Base-by-base conservation (phyloP, 768 basidiomycete genomes). In the Cystobasidiopsis lactophilus region DNA sequence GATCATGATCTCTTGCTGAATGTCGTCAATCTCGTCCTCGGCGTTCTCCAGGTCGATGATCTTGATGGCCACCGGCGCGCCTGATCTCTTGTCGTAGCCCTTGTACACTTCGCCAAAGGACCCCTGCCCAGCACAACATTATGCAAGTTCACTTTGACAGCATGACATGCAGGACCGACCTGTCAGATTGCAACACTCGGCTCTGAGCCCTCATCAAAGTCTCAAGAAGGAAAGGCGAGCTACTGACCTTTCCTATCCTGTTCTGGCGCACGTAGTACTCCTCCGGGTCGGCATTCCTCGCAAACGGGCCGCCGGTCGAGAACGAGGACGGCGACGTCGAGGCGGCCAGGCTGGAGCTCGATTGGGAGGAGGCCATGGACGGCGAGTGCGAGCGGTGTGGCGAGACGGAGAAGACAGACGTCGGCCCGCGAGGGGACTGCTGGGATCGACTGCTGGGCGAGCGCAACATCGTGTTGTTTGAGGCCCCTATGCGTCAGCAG, bases 41-140 rank as follows among this genome's bases (percentile, higher is more conserved):
- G 93, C 93, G 64, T 84, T 86, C 69, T 98, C 93, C 30, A 98
- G 76, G 71, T 96, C 89, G 66, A 98, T 96, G 61, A 96, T 91
- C 78, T 89, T 98, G 73, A 98, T 96, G 41, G 93, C 93, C 24
- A 98, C 93, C 0, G 91, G 88, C 71, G 81, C 82, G 67, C 88
- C 84, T 24, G 89, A 93, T 54, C 85, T 75, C 65, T 85, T 85
- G 70, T 96, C 89, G 63, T 84, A 95, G 53, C 89, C 93, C 69
- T 95, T 95, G 72, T 83, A 95, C n/a, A 96, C 89, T 68, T 95
- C 93, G 63, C 91, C 93, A 63, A 98, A 96, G 4, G 89, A 95
- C 30, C 91, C 91, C 68, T 98, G 95, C 57, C 89, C 91, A 29
- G 38, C 40, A 5, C 29, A 14, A 33, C 55, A n/a, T n/a, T n/a